Evolutionary conservation across 768 basidiomycete genomes (phyloP).

Genomic region (Termitomyces sp.): DNA sequence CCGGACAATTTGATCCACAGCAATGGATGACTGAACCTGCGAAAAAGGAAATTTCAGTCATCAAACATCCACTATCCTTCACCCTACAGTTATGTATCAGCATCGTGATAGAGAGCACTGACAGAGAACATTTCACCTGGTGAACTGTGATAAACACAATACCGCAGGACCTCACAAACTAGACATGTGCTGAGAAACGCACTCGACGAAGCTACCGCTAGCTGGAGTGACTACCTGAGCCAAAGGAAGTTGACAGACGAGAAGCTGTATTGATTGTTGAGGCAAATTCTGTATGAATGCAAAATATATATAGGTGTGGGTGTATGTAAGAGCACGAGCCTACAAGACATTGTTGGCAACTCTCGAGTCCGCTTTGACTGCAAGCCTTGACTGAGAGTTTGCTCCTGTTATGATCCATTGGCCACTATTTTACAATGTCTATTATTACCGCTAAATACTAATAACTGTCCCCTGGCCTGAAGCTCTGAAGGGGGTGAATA

Average conservation of each 20-base stretch:
- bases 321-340: no score
- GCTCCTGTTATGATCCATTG: neutral
- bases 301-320: no score
- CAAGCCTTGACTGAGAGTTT: neutral
- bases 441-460: no score
- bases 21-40: neutral
- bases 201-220: neutral
- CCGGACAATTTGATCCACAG: neutral
- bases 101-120: neutral
- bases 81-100: neutral
- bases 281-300: neutral
- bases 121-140: neutral
- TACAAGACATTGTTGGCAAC: no score
- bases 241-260: neutral
- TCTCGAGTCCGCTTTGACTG: no score
- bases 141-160: neutral
- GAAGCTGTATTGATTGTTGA: neutral
- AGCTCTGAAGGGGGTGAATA: no score
- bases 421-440: no score
- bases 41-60: neutral
- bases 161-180: no score
- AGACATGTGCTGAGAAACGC: neutral
- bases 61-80: neutral
- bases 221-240: neutral
- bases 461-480: no score